phyloP scores from a whole-genome alignment of 495 filamentous ascomycete genomes.

The Xylaria grammica region DNA sequence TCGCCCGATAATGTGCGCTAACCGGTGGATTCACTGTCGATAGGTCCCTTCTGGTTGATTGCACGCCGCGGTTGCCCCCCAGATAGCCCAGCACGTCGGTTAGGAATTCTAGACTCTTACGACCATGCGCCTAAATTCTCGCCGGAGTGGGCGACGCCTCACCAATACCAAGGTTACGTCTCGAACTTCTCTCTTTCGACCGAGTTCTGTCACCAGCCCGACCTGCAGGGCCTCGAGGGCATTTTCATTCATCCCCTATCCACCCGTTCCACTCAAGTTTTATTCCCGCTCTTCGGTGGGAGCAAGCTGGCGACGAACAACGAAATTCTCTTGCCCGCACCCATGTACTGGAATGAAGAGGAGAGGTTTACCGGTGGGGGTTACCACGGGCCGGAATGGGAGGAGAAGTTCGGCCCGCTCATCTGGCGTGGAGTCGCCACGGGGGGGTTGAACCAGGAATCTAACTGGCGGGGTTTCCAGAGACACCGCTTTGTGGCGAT shows the following conservation, averaged over 20 bases:
- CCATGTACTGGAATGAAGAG: constrained; percentile 76
- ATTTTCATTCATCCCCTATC: constrained; percentile 69
- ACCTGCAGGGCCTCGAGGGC: constrained; percentile 64
- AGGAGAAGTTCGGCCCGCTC: constrained; percentile 56
- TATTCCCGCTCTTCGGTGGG: constrained; percentile 73
- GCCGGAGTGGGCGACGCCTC: constrained; percentile 37
- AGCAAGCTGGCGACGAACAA: constrained; percentile 77
- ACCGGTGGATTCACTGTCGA: constrained; percentile 24
- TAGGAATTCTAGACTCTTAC: constrained; percentile 46
- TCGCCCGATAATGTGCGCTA: constrained; percentile 29
- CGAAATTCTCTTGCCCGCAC: constrained; percentile 74
- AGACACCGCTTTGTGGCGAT: constrained; percentile 71
- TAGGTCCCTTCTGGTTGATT: constrained; percentile 66
- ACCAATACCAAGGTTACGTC: constrained; percentile 63
- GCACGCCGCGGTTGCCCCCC: constrained; percentile 66
- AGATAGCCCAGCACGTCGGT: constrained; percentile 59
- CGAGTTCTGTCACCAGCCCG: constrained; percentile 67
- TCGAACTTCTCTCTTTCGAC: constrained; percentile 69
- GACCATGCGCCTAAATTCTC: constrained; percentile 50
- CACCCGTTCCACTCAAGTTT: constrained; percentile 54
- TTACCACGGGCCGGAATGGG: constrained; percentile 58
- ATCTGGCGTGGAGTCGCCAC: constrained; percentile 75
- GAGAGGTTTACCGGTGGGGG: constrained; percentile 67
- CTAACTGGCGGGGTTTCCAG: constrained; percentile 70
- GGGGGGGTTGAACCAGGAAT: constrained; percentile 61